Evolutionary conservation across 2,329 filamentous ascomycete species (phyloP).

Genomic region (Zymoseptoria tritici): DNA sequence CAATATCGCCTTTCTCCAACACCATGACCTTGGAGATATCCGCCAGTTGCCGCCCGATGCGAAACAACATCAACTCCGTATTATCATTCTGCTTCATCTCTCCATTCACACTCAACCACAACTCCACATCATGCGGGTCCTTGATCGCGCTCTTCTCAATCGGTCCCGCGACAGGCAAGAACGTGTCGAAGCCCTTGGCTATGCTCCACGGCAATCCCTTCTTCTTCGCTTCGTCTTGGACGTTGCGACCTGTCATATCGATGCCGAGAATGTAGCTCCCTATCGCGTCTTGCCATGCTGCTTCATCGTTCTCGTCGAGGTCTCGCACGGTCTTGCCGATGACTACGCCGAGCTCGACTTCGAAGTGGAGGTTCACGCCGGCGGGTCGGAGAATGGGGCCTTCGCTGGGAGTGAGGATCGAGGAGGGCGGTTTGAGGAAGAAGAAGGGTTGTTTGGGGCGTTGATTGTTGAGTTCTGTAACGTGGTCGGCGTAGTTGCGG

Average conservation of each 20-base stretch:
- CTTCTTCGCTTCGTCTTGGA: slow-evolving; percentile 93
- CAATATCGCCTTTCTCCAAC: slow-evolving; percentile 81
- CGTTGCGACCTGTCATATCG: slow-evolving; percentile 94
- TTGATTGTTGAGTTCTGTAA: slow-evolving; percentile 80
- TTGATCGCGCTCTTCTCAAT: slow-evolving; percentile 74
- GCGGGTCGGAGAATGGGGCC: slow-evolving; percentile 75
- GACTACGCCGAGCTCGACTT: slow-evolving; percentile 86
- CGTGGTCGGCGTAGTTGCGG: slow-evolving; percentile 94
- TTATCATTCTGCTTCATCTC: slow-evolving; percentile 73
- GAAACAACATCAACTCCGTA: slow-evolving; percentile 90
- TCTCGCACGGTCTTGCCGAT: slow-evolving; percentile 76
- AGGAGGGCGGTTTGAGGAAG: slow-evolving; percentile 91
- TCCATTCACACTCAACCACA: slow-evolving; percentile 79
- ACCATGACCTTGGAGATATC: slow-evolving; percentile 96
- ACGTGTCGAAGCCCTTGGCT: slow-evolving; percentile 96
- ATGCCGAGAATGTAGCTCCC: slow-evolving; percentile 84
- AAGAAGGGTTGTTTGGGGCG: slow-evolving; percentile 95
- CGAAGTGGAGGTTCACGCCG: slow-evolving; percentile 83
- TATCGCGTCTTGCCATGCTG: slow-evolving; percentile 74
- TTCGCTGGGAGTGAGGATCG: slow-evolving; percentile 69
- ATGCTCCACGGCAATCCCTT: slow-evolving; percentile 95
- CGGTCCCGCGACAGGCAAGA: slow-evolving; percentile 75
- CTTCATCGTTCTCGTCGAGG: slow-evolving; percentile 63
- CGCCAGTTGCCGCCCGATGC: slow-evolving; percentile 75
- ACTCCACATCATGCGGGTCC: slow-evolving; percentile 79